Conservation (phyloP, 225 moss, liverwort and hornwort genomes). For the Anthoceros angustus region DNA sequence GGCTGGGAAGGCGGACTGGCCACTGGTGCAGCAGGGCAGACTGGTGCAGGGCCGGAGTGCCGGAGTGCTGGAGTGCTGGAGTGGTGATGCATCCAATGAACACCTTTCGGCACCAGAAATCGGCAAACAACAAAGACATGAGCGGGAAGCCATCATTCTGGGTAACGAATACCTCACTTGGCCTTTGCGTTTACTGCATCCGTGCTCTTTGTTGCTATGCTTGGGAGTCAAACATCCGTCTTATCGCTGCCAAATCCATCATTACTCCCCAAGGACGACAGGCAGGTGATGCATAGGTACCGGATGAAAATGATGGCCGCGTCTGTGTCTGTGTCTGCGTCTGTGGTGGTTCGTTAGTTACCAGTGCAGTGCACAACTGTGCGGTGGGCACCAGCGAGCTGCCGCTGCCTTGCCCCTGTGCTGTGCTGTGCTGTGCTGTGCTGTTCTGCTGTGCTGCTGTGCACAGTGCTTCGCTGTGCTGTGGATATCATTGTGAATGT, state of each 20-base stretch:
- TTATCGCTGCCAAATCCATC: too few relatives aligned
- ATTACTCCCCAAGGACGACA: too few relatives aligned
- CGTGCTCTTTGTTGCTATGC: too few relatives aligned
- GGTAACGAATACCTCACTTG: not conserved
- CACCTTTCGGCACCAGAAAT: not conserved
- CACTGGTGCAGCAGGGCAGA: not conserved
- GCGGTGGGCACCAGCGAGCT: too few relatives aligned
- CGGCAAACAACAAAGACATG: slow-evolving; percentile 3
- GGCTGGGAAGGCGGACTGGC: not conserved
- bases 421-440: too few relatives aligned
- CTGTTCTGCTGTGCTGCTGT: not conserved
- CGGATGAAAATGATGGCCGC: too few relatives aligned
- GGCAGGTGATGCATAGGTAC: too few relatives aligned
- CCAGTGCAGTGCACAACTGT: too few relatives aligned
- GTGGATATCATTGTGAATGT: not conserved
- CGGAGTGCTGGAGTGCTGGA: not conserved
- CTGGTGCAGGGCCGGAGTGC: not conserved
- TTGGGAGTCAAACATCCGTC: too few relatives aligned
- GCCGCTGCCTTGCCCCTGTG: too few relatives aligned
- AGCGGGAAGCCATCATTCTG: not conserved
- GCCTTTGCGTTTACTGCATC: not conserved
- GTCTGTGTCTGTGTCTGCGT: too few relatives aligned
- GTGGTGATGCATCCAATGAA: not conserved
- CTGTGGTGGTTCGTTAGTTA: too few relatives aligned
- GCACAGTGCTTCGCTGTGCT: not conserved